phyloP scores from a whole-genome alignment of 2,329 filamentous ascomycete genomes.

The Arthrobotrys entomopaga region DNA sequence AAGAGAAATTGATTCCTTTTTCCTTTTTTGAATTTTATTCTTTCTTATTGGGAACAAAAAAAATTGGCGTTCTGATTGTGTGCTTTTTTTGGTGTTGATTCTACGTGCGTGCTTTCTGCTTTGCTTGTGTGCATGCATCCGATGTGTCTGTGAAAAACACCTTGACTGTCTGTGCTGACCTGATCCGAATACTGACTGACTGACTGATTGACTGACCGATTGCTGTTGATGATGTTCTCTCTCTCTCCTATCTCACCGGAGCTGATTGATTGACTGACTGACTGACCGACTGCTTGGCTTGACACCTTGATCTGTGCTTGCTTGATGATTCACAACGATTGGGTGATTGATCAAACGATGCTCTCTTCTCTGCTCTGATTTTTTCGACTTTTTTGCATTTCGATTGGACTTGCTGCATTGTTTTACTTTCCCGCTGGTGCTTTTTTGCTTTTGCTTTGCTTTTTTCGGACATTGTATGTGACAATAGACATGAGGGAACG shows the following conservation, averaged over 20 bases:
- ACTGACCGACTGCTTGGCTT: constrained; percentile 24
- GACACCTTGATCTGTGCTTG: constrained; percentile 14
- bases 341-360: constrained; percentile 21
- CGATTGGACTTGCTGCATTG: background rate
- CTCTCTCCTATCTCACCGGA: constrained; percentile 1
- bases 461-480: constrained; percentile 6
- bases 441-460: constrained; percentile 8
- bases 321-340: constrained; percentile 37
- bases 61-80: constrained; percentile 20
- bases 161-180: constrained; percentile 27
- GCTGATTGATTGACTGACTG: constrained; percentile 12
- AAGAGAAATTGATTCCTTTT: background rate
- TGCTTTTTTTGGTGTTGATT: constrained; percentile 1
- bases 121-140: background rate
- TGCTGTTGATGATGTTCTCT: constrained; percentile 18
- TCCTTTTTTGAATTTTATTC: constrained; percentile 3
- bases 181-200: constrained; percentile 2
- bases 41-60: constrained; percentile 34
- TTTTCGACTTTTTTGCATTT: constrained; percentile 16
- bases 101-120: constrained; percentile 10
- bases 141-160: background rate
- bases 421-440: constrained; percentile 8
- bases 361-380: constrained; percentile 6
- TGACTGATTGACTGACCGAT: background rate
- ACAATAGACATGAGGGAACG: constrained; percentile 28